Evolutionary conservation across 2,329 filamentous ascomycete species (phyloP), one percentile per base, ranked within the genome.

Genomic region (Albophoma yamanashiensis): DNA sequence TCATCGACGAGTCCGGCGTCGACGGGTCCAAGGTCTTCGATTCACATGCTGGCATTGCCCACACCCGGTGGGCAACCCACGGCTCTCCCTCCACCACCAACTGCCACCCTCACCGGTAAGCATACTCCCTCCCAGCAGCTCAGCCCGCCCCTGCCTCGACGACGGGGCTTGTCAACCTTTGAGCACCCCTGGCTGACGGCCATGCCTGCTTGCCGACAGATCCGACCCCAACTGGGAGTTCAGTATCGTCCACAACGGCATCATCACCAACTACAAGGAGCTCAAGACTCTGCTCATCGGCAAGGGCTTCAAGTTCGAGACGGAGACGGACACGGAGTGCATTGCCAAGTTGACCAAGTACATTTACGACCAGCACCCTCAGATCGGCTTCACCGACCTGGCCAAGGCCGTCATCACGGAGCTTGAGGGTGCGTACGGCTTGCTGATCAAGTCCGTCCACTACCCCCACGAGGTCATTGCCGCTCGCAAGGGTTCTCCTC

Each of bases 201-300:
- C 11, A 14, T 53, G 14, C 55, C 58, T 58, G 40, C 52, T 67
- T n/a, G 34, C 22, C 58, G 62, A 22, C 66, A 95, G 92, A 77
- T 97, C 93, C 66, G 94, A 99, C 76, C 86, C 89, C 69, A 90
- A 80, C 71, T 99, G 93, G 92, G 89, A 99, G 79, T 99, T 99
- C 77, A 84, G 91, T 66, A 88, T 99, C 69, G 94, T 97, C 63
- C 94, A 99, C 88, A 99, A 99, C 79, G 94, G 94, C 73, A 99
- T 99, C 83, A 99, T 99, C 79, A 99, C 94, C 81, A 99, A 99
- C 85, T 99, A 99, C 86, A 99, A 99, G 84, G 94, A 99, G 80
- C 82, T 99, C 70, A 96, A 93, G 86, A 91, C 89, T 64, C 87
- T 99, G 65, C 84, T 99, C 68, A 85, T 89, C 79, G 84, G 83